phyloP scores from a whole-genome alignment of 2,329 filamentous ascomycete genomes.

The Dactylellina parvicollis region DNA sequence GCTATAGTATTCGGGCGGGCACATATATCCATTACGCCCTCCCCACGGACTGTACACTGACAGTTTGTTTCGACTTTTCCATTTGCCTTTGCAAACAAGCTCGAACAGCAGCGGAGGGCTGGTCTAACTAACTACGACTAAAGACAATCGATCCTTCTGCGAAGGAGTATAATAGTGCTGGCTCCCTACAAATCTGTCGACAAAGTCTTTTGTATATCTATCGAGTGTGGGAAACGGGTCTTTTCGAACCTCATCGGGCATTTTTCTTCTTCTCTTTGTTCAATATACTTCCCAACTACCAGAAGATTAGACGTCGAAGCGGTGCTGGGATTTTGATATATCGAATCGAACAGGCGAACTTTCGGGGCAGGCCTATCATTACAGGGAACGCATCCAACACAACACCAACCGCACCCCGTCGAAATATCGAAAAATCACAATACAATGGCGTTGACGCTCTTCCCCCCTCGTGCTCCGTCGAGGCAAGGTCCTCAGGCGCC shows the following conservation, averaged over 20 bases:
- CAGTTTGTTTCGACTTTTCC: constrained; percentile 53
- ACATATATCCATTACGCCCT: constrained; percentile 53
- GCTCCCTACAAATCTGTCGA: constrained; percentile 33
- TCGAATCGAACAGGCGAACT: constrained; percentile 27
- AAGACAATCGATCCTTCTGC: constrained; percentile 48
- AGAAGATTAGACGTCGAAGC: not conserved
- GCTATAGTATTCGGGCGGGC: constrained; percentile 39
- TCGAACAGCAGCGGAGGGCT: constrained; percentile 34
- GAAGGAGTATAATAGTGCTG: constrained; percentile 51
- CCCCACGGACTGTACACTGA: constrained; percentile 46
- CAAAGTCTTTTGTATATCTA: constrained; percentile 17
- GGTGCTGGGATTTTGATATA: constrained; percentile 34
- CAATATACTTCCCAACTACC: not conserved
- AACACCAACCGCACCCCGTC: constrained; percentile 27
- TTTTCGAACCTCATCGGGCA: constrained; percentile 15
- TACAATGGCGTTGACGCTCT: constrained; percentile 52
- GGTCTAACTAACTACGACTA: constrained; percentile 23
- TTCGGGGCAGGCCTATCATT: constrained; percentile 32
- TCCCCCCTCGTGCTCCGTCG: constrained; percentile 50
- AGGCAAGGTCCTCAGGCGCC: constrained; percentile 45
- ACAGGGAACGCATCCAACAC: constrained; percentile 36
- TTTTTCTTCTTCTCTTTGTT: constrained; percentile 8
- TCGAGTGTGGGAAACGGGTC: constrained; percentile 5
- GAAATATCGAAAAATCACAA: constrained; percentile 2
- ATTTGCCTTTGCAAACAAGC: constrained; percentile 54